phyloP scores from a whole-genome alignment of 768 basidiomycete species.

The Boletus rex-veris region DNA sequence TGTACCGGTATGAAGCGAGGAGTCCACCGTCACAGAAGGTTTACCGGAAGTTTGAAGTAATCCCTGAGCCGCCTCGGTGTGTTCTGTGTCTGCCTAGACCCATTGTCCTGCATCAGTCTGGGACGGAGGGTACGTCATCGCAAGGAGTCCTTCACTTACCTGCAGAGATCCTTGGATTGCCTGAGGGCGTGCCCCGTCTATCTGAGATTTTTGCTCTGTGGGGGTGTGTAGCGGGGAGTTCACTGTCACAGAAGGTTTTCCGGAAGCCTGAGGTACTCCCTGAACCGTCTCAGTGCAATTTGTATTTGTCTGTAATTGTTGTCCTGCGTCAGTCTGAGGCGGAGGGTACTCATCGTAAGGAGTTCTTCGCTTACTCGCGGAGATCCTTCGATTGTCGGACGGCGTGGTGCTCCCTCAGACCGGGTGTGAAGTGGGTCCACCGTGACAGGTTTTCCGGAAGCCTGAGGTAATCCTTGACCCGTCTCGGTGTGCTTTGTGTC shows the following conservation, averaged over 20 bases:
- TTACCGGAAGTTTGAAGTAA: too few species aligned
- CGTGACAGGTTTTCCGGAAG: too few species aligned
- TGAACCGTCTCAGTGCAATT: too few species aligned
- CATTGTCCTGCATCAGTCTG: too few species aligned
- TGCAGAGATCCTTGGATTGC: neutral
- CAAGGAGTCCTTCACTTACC: neutral
- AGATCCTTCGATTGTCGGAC: neutral
- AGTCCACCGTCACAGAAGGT: too few species aligned
- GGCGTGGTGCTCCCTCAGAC: too few species aligned
- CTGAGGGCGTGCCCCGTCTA: neutral
- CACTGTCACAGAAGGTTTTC: neutral
- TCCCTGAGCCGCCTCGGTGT: too few species aligned
- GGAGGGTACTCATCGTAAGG: neutral
- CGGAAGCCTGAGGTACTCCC: neutral
- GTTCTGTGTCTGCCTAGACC: too few species aligned
- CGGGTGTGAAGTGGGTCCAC: too few species aligned
- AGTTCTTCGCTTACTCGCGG: neutral
- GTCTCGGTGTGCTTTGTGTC: too few species aligned
- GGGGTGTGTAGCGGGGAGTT: neutral
- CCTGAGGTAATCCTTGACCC: too few species aligned
- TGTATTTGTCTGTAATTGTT: neutral
- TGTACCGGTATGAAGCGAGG: too few species aligned
- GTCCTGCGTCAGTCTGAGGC: neutral
- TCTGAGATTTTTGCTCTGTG: neutral
- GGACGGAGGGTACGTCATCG: neutral